A percentile compares a stretch with the other conserved stretches of the same genome.
Conservation (phyloP, 2,329 filamentous ascomycete species). For the Clarireedia monteithiana region DNA sequence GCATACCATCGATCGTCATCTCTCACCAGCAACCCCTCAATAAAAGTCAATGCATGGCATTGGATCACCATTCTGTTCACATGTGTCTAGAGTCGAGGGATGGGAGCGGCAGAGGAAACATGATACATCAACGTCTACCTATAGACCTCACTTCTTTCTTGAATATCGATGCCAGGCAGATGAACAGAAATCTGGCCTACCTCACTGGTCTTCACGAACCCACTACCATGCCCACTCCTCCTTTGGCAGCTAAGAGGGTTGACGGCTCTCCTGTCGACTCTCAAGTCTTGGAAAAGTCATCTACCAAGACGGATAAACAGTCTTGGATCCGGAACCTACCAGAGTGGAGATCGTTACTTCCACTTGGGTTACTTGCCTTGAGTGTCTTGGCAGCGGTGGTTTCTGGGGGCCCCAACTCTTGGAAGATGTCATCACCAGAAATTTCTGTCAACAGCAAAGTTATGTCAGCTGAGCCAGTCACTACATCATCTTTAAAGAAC, state of each 20-base stretch:
- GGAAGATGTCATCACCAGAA: conserved; percentile 14
- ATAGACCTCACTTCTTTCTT: conserved; percentile 42
- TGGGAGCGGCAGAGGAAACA: conserved; percentile 28
- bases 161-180: conserved; percentile 43
- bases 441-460: conserved; percentile 29
- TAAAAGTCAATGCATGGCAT: conserved; percentile 29
- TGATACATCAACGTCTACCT: conserved; percentile 36
- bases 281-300: conserved; percentile 19
- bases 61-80: conserved; percentile 38
- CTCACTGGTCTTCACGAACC: conserved; percentile 33
- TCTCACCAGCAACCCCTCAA: conserved; percentile 36
- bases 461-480: conserved; percentile 21
- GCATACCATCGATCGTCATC: conserved; percentile 41
- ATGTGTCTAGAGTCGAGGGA: conserved; percentile 39
- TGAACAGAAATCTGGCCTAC: conserved; percentile 46
- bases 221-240: conserved; percentile 4
- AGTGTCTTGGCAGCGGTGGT: conserved; percentile 18
- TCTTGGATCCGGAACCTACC: conserved; percentile 16
- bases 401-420: not conserved
- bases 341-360: conserved; percentile 22
- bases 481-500: conserved; percentile 18
- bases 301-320: conserved; percentile 6
- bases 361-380: conserved; percentile 21
- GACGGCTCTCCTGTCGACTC: conserved; percentile 4
- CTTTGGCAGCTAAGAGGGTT: conserved; percentile 8